Base-by-base conservation (phyloP, 805 yeast species). In the Candida mattraensis region DNA sequence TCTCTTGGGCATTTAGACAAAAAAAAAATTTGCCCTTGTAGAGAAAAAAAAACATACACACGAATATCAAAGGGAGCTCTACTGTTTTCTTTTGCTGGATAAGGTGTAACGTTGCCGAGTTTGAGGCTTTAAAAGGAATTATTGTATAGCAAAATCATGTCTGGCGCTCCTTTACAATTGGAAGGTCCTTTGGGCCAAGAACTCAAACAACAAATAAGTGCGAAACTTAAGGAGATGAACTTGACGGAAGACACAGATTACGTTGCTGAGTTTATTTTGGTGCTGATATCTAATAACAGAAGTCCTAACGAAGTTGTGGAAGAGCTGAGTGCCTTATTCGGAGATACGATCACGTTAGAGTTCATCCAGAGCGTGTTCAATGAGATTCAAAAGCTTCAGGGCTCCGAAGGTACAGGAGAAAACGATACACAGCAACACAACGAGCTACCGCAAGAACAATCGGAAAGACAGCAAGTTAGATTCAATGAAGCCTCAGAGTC, bases 191-290 rank as follows among this genome's bases (percentile, higher is more conserved):
- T 66, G 20, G 69, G 65, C 22, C 56, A 65, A 39, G 70, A 68
- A 39, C 49, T 74, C 32, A 73, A 72, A 48, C 56, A 58, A 15
- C 64, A 61, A 25, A 66, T 75, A 6, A 64, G 71, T 12, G 57
- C 58, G 31, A 68, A 65, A 49, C 56, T 73, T 20, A 52, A 52
- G 13, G 61, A 63, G 28, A 42, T 72, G 17, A 68, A 67, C 40
- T 61, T 73, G 42, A 61, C 61, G 8, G 80, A 75, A 37, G 81
- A 76, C 49, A 68, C 72, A 17, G 67, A 63, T 28, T 82, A 80
- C 48, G 79, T 81, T 26, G 85, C 93, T 10, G 93, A 84, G 58
- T 84, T 75, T 52, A 77, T 84, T 38, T 71, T 79, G n/a, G 72
- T 83, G 28, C 65, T 84, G 57, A 80, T 84, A 42, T 79, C 81